Percentiles rank a stretch among this genome's conserved stretches.
Evolutionary conservation across 2,329 filamentous ascomycete species (phyloP).

Genomic region (Bipolaris cookei): DNA sequence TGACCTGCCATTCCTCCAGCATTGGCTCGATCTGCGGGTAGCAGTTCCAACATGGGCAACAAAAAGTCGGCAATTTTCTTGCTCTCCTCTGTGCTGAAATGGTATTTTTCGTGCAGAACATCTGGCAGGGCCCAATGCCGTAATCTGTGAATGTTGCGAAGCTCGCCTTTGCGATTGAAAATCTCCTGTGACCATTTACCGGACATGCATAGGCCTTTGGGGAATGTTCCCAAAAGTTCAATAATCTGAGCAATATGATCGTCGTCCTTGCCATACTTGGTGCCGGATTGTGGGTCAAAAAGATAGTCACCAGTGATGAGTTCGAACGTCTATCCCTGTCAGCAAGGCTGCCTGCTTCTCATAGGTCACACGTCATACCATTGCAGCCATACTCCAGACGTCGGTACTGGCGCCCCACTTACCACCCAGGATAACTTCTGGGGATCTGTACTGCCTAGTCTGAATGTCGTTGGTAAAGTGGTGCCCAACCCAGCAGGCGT

Average conservation of each 20-base stretch:
- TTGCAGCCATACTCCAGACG: constrained; percentile 99
- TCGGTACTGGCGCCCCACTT: constrained; percentile 99
- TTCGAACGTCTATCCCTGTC: constrained; percentile 79
- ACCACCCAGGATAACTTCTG: constrained; percentile 92
- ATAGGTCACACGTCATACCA: constrained; percentile 67
- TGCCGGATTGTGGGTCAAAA: constrained; percentile 97
- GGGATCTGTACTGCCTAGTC: constrained; percentile 94
- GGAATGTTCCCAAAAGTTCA: constrained; percentile 91
- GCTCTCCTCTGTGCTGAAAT: constrained; percentile 84
- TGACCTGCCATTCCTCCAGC: constrained; percentile 94
- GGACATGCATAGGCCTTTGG: constrained; percentile 86
- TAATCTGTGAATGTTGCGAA: constrained; percentile 95
- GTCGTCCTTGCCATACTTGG: constrained; percentile 99
- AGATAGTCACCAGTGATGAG: constrained; percentile 98
- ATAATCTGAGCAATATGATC: constrained; percentile 99
- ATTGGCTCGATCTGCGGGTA: constrained; percentile 88
- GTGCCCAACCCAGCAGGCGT: constrained; percentile 98
- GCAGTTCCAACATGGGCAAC: constrained; percentile 86
- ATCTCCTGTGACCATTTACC: constrained; percentile 99
- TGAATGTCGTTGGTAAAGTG: constrained; percentile 99
- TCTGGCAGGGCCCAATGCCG: constrained; percentile 95
- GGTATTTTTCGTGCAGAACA: constrained; percentile 94
- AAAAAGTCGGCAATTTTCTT: constrained; percentile 83
- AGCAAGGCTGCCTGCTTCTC: constrained; percentile 7
- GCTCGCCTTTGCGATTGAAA: constrained; percentile 95